phyloP scores from a whole-genome alignment of 208 protist species.

The Dictyostelium gargantuum region DNA sequence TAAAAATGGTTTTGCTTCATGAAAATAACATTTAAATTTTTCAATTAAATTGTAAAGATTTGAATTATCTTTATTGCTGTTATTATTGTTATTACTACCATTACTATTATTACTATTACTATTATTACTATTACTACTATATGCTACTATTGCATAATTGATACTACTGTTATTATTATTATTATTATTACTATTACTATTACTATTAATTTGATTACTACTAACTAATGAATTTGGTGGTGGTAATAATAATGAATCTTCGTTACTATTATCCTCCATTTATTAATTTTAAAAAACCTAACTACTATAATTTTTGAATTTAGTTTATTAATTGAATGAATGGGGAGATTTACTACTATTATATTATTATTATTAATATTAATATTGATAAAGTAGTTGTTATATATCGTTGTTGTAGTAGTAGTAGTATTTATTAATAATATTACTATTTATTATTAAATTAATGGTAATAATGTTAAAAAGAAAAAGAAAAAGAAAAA shows the following conservation, averaged over 20 bases:
- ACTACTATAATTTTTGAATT: too few species aligned
- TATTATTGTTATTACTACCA: neutral
- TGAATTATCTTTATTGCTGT: neutral
- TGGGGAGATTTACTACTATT: too few species aligned
- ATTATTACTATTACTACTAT: neutral
- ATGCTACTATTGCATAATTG: neutral
- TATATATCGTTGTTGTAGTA: too few species aligned
- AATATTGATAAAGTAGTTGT: too few species aligned
- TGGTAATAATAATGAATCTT: neutral
- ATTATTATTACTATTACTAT: neutral
- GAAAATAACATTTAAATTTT: neutral
- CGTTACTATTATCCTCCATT: neutral
- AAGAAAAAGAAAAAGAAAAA: too few species aligned
- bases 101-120: neutral
- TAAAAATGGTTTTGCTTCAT: constrained; percentile 25
- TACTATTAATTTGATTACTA: neutral
- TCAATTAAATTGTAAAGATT: neutral
- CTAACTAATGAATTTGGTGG: neutral
- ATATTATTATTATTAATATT: too few species aligned
- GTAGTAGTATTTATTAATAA: too few species aligned
- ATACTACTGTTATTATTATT: neutral
- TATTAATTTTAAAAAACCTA: too few species aligned
- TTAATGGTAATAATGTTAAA: too few species aligned
- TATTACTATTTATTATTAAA: too few species aligned
- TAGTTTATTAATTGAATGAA: too few species aligned